Conservation (phyloP, 2,329 filamentous ascomycete genomes). For the Fusarium hainanense region DNA sequence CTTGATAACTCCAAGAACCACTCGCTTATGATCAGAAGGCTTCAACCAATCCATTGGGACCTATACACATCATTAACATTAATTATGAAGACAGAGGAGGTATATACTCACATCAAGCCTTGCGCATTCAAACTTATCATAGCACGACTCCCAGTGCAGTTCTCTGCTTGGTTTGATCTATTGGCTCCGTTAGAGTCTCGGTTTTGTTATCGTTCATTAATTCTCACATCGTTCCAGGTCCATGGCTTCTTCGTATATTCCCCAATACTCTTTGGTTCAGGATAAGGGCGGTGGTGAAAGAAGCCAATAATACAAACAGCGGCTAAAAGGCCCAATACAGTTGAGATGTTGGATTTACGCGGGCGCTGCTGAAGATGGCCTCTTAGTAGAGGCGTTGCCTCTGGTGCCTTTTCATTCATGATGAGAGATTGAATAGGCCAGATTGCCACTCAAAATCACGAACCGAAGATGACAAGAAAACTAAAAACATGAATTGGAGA, state of each 20-base stretch:
- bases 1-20: slow-evolving; percentile 49
- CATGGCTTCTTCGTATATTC: slow-evolving; percentile 30
- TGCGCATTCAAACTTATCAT: slow-evolving; percentile 49
- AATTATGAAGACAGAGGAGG: not conserved
- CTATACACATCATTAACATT: slow-evolving; percentile 30
- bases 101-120: slow-evolving; percentile 48
- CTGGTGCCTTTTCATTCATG: slow-evolving; percentile 37
- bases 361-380: slow-evolving; percentile 9
- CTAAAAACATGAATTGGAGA: not conserved
- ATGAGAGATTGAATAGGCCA: not conserved
- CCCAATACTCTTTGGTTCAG: not conserved
- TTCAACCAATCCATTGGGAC: slow-evolving; percentile 53
- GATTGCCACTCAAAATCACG: not conserved
- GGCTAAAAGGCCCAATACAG: slow-evolving; percentile 35
- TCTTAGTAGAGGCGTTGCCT: slow-evolving; percentile 30
- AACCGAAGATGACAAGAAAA: not conserved
- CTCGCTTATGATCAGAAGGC: slow-evolving; percentile 43
- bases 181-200: not conserved
- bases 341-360: slow-evolving; percentile 8
- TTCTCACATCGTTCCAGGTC: slow-evolving; percentile 44
- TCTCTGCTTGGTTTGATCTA: slow-evolving; percentile 51
- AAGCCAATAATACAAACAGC: slow-evolving; percentile 35
- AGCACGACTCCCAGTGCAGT: slow-evolving; percentile 50
- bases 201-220: not conserved
- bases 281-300: slow-evolving; percentile 35